Evolutionary conservation across 192 early-diverging fungal species (phyloP).

Genomic region (Coemansia sp.): DNA sequence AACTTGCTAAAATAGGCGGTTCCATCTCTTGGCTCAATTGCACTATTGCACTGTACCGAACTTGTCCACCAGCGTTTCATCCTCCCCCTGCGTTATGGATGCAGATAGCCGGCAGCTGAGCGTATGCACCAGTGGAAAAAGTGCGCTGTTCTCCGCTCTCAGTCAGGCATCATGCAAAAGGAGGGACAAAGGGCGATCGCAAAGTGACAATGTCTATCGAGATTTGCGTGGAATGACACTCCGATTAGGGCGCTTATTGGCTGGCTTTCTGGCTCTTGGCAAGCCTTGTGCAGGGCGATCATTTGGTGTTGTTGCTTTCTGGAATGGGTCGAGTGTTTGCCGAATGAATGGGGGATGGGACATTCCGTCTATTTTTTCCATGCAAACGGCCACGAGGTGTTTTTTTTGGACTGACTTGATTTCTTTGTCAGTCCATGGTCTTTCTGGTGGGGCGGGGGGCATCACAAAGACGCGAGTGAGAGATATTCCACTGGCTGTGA

Average conservation of each 20-base stretch:
- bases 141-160: not conserved
- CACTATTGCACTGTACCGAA: not conserved
- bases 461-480: not conserved
- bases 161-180: not conserved
- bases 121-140: not conserved
- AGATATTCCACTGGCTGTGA: not conserved
- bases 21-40: not conserved
- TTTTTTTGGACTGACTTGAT: not conserved
- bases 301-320: not conserved
- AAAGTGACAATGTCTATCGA: not conserved
- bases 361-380: not conserved
- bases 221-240: slow-evolving; percentile 7
- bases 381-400: not conserved
- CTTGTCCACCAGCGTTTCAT: not conserved
- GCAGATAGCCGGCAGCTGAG: slow-evolving; percentile 1
- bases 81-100: not conserved
- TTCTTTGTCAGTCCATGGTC: not conserved
- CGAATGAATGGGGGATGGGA: no score
- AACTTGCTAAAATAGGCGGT: not conserved
- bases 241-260: not conserved
- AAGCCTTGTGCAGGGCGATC: not conserved
- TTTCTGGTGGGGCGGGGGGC: not conserved
- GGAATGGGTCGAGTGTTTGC: not conserved
- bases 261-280: not conserved
- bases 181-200: not conserved